phyloP scores from a whole-genome alignment of 2,329 filamentous ascomycete species.

The Colletotrichum navitas region DNA sequence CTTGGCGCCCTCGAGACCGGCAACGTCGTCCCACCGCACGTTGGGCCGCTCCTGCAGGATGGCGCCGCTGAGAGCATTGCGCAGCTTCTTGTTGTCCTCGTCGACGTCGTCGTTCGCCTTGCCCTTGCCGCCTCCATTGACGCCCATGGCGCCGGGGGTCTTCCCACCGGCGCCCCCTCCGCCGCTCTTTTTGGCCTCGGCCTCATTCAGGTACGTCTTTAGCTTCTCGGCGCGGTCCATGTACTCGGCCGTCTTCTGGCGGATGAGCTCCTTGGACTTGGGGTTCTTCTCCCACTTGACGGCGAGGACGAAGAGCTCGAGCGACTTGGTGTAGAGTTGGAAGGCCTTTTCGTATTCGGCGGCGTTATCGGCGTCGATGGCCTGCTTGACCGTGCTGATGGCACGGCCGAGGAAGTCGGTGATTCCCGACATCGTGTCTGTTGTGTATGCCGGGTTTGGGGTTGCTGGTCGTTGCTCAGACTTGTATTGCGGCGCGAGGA shows the following conservation, averaged over 20 bases:
- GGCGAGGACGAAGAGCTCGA: conserved; percentile 98
- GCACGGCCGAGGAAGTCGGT: conserved; percentile 97
- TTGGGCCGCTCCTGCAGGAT: conserved; percentile 97
- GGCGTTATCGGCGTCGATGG: conserved; percentile 94
- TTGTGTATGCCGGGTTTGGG: background rate
- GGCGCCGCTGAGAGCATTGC: conserved; percentile 89
- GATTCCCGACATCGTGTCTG: conserved; percentile 79
- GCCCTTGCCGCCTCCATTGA: conserved; percentile 71
- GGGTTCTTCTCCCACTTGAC: conserved; percentile 99
- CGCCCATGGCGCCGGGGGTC: conserved; percentile 74
- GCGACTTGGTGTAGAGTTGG: conserved; percentile 92
- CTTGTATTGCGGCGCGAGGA: background rate
- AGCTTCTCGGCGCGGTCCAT: conserved; percentile 99
- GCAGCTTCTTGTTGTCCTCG: conserved; percentile 94
- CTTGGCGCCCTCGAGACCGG: conserved; percentile 92
- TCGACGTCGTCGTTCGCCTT: conserved; percentile 77
- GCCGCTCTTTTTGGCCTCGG: conserved; percentile 79
- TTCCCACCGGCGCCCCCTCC: conserved; percentile 69
- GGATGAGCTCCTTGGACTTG: conserved; percentile 97
- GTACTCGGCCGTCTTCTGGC: conserved; percentile 94
- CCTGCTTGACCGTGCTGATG: conserved; percentile 96
- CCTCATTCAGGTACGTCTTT: conserved; percentile 86
- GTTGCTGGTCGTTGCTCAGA: background rate
- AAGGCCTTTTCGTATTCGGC: conserved; percentile 98
- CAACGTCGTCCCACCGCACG: conserved; percentile 97